Percentiles rank a stretch among this genome's conserved stretches.
phyloP scores from a whole-genome alignment of 1,284 basidiomycete genomes.

The Thecaphora thlaspeos region DNA sequence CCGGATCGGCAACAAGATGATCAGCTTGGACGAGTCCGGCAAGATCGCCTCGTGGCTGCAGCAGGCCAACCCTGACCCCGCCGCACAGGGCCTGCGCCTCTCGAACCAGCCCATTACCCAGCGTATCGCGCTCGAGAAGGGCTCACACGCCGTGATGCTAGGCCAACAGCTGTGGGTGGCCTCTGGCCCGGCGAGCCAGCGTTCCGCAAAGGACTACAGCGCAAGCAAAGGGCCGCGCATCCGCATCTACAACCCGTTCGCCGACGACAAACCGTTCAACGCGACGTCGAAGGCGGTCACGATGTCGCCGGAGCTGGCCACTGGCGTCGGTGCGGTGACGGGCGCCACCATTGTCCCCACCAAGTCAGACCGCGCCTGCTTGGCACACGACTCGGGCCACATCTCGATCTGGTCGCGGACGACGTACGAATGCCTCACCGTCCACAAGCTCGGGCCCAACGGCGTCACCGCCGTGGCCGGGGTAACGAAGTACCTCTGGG shows the following conservation, averaged over 20 bases:
- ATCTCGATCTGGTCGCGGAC: conserved; percentile 42
- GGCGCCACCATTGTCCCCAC: conserved; percentile 75
- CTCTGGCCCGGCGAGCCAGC: conserved; percentile 12
- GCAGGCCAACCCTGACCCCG: conserved; percentile 17
- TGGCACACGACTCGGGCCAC: conserved; percentile 90
- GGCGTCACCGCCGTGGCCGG: conserved; percentile 47
- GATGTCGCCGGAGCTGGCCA: conserved; percentile 61
- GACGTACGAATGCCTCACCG: conserved; percentile 33
- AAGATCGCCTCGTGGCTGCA: conserved; percentile 53
- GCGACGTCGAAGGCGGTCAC: conserved; percentile 37
- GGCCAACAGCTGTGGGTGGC: conserved; percentile 54
- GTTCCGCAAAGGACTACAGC: conserved; percentile 14
- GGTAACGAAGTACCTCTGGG: conserved; percentile 67
- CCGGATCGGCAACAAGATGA: conserved; percentile 44
- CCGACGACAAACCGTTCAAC: conserved; percentile 52
- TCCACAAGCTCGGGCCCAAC: conserved; percentile 29
- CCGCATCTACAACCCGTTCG: conserved; percentile 53
- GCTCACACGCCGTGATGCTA: conserved; percentile 30
- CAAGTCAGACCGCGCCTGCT: conserved; percentile 69
- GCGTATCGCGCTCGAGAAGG: conserved; percentile 49
- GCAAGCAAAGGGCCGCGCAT: conserved; percentile 30
- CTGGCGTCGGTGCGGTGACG: conserved; percentile 75
- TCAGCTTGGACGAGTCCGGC: conserved; percentile 51
- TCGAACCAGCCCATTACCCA: conserved; percentile 45
- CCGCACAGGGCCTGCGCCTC: conserved; percentile 21